These are phyloP conservation scores for Nicotiana otophora DNA, from an alignment of 257 asterid species.

Conservation along the genomic window DNA sequence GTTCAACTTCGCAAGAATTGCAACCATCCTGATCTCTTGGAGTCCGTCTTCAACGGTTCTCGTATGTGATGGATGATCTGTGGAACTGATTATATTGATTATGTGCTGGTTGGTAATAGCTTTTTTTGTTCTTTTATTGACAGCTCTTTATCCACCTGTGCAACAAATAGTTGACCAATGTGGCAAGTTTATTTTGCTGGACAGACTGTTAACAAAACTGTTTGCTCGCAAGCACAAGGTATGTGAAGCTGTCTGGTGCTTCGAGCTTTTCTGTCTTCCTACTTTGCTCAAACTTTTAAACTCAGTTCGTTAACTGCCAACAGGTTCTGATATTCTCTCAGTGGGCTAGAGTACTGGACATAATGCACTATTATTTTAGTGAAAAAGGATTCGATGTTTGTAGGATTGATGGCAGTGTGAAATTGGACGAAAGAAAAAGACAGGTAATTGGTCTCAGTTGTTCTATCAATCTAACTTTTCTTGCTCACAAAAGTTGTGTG, in stretches of 20 bases:
- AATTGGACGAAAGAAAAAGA: slow-evolving; percentile 61
- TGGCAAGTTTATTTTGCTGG: slow-evolving; percentile 87
- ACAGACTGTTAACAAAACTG: slow-evolving; percentile 61
- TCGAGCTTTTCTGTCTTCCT: slow-evolving; percentile 1
- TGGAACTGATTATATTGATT: neutral
- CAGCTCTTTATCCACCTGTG: slow-evolving; percentile 75
- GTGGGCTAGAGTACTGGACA: slow-evolving; percentile 92
- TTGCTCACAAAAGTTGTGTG: neutral
- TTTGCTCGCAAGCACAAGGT: slow-evolving; percentile 87
- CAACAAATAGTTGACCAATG: slow-evolving; percentile 85
- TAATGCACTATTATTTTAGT: slow-evolving; percentile 89
- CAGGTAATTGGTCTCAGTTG: slow-evolving; percentile 44
- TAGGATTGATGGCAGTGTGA: slow-evolving; percentile 89
- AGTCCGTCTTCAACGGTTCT: slow-evolving; percentile 74
- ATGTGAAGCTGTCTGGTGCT: slow-evolving; percentile 3
- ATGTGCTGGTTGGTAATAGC: slow-evolving; percentile 6
- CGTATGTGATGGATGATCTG: slow-evolving; percentile 46
- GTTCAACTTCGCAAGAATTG: slow-evolving; percentile 94
- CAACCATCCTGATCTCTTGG: slow-evolving; percentile 97
- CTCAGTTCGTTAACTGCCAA: slow-evolving; percentile 1
- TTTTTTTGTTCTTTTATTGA: slow-evolving; percentile 8
- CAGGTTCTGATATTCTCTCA: slow-evolving; percentile 97
- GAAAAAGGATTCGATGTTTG: slow-evolving; percentile 79
- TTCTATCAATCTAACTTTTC: slow-evolving; percentile 1
- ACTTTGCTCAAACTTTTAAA: neutral